These are phyloP conservation scores for Amanita exitialis DNA, from an alignment of 768 basidiomycete genomes.

Conservation along the genomic window DNA sequence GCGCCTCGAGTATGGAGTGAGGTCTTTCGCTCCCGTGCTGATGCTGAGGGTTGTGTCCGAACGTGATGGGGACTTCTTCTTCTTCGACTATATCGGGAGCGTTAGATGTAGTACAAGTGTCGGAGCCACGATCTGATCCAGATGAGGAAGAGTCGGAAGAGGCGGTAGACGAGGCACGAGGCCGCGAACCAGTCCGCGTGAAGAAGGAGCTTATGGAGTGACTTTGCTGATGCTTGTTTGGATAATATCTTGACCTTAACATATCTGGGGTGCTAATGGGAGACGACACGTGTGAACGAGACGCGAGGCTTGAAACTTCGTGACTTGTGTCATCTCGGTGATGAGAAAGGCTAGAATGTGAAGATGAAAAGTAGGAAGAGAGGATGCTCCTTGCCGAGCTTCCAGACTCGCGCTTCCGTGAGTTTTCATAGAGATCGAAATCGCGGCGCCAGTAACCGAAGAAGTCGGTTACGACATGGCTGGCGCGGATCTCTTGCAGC, in stretches of 20 bases:
- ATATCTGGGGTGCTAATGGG: background rate
- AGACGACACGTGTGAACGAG: background rate
- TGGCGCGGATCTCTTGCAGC: slow-evolving; percentile 52
- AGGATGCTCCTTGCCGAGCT: slow-evolving; percentile 45
- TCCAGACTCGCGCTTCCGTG: slow-evolving; percentile 20
- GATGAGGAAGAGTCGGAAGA: slow-evolving; percentile 36
- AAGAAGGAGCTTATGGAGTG: slow-evolving; percentile 6
- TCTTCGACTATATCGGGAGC: slow-evolving; percentile 28
- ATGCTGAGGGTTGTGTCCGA: slow-evolving; percentile 32
- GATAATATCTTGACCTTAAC: background rate
- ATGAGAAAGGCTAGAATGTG: slow-evolving; percentile 15
- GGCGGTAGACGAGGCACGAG: slow-evolving; percentile 26
- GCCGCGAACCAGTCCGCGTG: slow-evolving; percentile 14
- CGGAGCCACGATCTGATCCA: slow-evolving; percentile 25
- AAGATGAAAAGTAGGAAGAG: slow-evolving; percentile 49
- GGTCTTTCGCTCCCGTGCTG: slow-evolving; percentile 17
- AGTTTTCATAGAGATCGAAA: slow-evolving; percentile 42
- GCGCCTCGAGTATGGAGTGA: slow-evolving; percentile 29
- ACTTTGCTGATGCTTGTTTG: slow-evolving; percentile 13
- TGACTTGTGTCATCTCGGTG: background rate
- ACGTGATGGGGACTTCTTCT: slow-evolving; percentile 28
- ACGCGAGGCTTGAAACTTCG: slow-evolving; percentile 8
- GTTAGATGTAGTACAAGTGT: slow-evolving; percentile 18
- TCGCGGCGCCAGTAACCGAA: slow-evolving; percentile 75
- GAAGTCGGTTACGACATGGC: slow-evolving; percentile 56